Percentiles rank a stretch among this genome's conserved stretches.
phyloP scores from a whole-genome alignment of 495 filamentous ascomycete species.

The Podospora didyma region DNA sequence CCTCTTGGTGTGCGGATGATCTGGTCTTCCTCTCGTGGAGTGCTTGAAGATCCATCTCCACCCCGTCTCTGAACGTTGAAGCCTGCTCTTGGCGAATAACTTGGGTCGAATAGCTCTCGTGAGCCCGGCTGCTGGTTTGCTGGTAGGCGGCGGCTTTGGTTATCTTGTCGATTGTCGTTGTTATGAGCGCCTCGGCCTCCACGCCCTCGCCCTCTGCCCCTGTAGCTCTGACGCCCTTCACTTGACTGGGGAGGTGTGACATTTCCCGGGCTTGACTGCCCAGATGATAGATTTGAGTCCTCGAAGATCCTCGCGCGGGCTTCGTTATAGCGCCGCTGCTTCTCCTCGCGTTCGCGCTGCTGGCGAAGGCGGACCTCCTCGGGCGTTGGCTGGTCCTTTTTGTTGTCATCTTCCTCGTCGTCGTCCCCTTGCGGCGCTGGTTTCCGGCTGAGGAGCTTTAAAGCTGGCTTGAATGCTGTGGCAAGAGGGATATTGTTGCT shows the following conservation, averaged over 20 bases:
- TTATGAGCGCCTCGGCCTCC: conserved; percentile 10
- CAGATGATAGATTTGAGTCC: conserved; percentile 50
- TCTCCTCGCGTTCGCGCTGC: conserved; percentile 76
- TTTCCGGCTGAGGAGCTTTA: conserved; percentile 81
- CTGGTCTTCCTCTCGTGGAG: conserved; percentile 45
- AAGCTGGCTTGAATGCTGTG: conserved; percentile 75
- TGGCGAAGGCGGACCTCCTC: conserved; percentile 72
- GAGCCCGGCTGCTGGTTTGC: conserved; percentile 21
- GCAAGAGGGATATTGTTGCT: conserved; percentile 63
- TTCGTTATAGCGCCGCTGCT: conserved; percentile 83
- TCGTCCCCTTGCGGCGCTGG: conserved; percentile 59
- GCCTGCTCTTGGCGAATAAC: conserved; percentile 58
- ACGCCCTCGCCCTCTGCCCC: conserved; percentile 22
- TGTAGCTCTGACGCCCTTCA: conserved; percentile 31
- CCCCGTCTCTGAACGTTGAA: conserved; percentile 46
- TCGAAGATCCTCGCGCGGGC: conserved; percentile 81
- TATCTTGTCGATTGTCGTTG: conserved; percentile 14
- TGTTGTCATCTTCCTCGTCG: conserved; percentile 62
- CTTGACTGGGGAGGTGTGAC: conserved; percentile 56
- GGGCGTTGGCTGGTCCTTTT: conserved; percentile 55
- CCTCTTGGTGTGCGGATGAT: conserved; percentile 64
- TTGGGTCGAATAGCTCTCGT: conserved; percentile 69
- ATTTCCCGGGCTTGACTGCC: conserved; percentile 44
- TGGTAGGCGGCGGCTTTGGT: conserved; percentile 12
- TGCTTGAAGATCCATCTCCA: conserved; percentile 47